Conservation (phyloP, 306 rosid species). For the Hippophae gyantsensis region DNA sequence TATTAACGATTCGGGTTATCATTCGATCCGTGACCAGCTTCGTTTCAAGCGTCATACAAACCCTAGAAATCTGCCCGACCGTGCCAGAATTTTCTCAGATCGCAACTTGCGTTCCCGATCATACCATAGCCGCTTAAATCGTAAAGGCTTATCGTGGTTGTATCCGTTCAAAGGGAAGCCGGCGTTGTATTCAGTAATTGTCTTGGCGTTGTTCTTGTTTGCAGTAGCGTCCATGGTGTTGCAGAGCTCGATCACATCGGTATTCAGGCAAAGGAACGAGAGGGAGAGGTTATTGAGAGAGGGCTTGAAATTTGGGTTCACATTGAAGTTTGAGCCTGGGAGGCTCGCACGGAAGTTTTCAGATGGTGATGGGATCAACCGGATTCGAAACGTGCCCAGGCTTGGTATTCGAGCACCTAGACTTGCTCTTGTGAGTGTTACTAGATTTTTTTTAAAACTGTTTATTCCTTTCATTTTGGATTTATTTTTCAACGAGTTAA, state of each 20-base stretch:
- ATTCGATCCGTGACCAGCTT: slow-evolving; percentile 63
- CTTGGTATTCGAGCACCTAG: slow-evolving; percentile 65
- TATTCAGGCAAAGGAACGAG: slow-evolving; percentile 44
- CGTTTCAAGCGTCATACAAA: slow-evolving; percentile 72
- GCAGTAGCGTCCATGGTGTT: slow-evolving; percentile 64
- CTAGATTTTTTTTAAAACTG: slow-evolving; percentile 4
- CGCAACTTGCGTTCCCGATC: slow-evolving; percentile 52
- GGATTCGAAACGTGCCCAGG: slow-evolving; percentile 43
- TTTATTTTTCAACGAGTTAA: slow-evolving; percentile 1
- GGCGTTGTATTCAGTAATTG: slow-evolving; percentile 39
- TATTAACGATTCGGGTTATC: slow-evolving; percentile 40
- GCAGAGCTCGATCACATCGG: slow-evolving; percentile 76
- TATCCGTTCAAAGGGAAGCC: slow-evolving; percentile 54
- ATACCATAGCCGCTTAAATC: slow-evolving; percentile 53
- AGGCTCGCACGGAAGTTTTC: slow-evolving; percentile 34
- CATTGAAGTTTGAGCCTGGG: slow-evolving; percentile 69
- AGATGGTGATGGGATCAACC: slow-evolving; percentile 55
- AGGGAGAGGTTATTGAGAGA: slow-evolving; percentile 23
- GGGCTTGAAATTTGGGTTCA: slow-evolving; percentile 55
- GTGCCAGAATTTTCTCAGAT: slow-evolving; percentile 29
- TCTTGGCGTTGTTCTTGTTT: slow-evolving; percentile 51
- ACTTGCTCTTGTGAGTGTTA: slow-evolving; percentile 74
- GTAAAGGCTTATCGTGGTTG: slow-evolving; percentile 52
- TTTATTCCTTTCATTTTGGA: background rate
- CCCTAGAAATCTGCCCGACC: slow-evolving; percentile 35